These are phyloP conservation scores for Penicillium sp. DNA, from an alignment of 2,329 filamentous ascomycete species.

Conservation along the genomic window DNA sequence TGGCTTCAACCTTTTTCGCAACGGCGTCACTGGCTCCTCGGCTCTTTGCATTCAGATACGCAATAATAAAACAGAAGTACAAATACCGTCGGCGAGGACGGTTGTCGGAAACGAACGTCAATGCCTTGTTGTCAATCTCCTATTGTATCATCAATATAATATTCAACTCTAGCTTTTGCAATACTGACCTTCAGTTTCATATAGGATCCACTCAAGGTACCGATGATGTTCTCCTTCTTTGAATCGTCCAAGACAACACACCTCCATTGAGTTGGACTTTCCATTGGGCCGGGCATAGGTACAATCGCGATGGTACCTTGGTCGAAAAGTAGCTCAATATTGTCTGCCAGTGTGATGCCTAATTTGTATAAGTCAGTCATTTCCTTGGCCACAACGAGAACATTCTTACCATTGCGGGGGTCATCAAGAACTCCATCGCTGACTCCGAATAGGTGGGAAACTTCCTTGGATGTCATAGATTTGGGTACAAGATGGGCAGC, in stretches of 20 bases:
- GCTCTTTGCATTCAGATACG: constrained; percentile 9
- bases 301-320: neutral
- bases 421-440: neutral
- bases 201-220: neutral
- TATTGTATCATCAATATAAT: neutral
- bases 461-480: neutral
- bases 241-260: neutral
- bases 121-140: neutral
- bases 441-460: neutral
- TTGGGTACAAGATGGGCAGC: neutral
- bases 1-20: constrained; percentile 1
- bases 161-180: neutral
- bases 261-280: neutral
- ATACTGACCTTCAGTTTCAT: neutral
- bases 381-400: neutral
- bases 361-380: neutral
- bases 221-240: neutral
- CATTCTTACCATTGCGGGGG: neutral
- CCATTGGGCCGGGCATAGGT: neutral
- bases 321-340: neutral
- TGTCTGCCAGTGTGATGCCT: neutral
- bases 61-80: constrained; percentile 24
- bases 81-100: constrained; percentile 21
- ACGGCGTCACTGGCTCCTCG: neutral
- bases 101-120: constrained; percentile 17